Conservation (phyloP, 148 eudicot genomes). For the Polygonum maritimum region DNA sequence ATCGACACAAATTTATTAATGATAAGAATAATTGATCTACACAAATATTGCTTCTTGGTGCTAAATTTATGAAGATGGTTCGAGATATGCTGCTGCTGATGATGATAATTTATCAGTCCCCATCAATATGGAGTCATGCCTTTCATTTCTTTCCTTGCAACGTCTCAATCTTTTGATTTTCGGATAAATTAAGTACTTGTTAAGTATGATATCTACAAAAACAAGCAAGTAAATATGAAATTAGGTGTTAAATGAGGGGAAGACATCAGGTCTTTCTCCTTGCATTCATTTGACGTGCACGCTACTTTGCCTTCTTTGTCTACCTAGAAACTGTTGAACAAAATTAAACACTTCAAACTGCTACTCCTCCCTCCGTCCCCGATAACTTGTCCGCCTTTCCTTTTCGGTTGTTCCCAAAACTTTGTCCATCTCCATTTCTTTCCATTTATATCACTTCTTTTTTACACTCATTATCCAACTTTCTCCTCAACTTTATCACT, state of each 20-base stretch:
- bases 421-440: too few species aligned
- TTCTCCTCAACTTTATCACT: too few species aligned
- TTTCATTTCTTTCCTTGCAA: background rate
- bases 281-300: conserved; percentile 20
- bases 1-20: background rate
- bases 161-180: background rate
- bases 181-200: background rate
- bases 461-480: too few species aligned
- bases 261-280: background rate
- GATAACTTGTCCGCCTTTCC: too few species aligned
- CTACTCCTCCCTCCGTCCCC: too few species aligned
- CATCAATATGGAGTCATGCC: background rate
- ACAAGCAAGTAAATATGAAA: background rate
- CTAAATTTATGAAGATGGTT: background rate
- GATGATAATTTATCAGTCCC: background rate
- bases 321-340: conserved; percentile 3
- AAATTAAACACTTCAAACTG: background rate
- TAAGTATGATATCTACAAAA: background rate
- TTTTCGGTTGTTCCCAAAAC: too few species aligned
- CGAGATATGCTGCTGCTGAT: background rate
- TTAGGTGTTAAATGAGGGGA: background rate
- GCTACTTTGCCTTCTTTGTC: conserved; percentile 15
- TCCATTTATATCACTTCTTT: too few species aligned
- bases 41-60: background rate
- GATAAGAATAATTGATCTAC: background rate